Evolutionary conservation across 1,284 basidiomycete species (phyloP), one percentile per base, ranked within the genome.

Genomic region (Tylopilus orsonianus): DNA sequence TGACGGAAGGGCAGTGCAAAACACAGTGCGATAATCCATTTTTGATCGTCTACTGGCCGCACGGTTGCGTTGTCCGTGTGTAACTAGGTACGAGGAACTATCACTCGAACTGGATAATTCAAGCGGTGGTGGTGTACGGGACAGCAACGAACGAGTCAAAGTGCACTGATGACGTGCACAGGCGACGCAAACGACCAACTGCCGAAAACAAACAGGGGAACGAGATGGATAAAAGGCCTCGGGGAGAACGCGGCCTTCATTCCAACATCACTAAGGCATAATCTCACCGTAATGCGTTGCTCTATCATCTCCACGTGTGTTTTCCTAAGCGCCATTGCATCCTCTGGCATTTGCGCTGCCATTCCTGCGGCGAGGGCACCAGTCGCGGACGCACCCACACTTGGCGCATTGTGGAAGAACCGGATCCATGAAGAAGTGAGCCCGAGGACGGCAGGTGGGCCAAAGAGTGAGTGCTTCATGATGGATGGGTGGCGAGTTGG

Each of bases 381-480:
- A 10, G 26, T 27, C 7, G 26, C 26, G 7, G 26, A 27, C 13
- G 30, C 12, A 9, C 29, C 29, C 9, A 39, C 40, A 7, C 26
- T 10, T 18, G 54, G 49, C 1, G 49, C 54, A 26, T 22, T 60
- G 39, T 50, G 40, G 20, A 62, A 56, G 50, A 43, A 53, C 39
- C 55, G 55, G 26, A 47, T 64, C 40, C 60, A 61, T 34, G 37
- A 64, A 32, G 49, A 48, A 26, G 49, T 58, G 29, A 41, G 47
- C 32, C 58, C 56, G 4, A 50, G 51, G 39, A 23, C 41, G n/a
- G 35, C 43, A 26, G 20, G 24, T 24, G 16, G 10, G 8, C 4
- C 35, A 29, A 36, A 29, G 14, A 29, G 54, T 58, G 24, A 48
- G 57, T 52, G 10, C 18, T 19, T 36, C 10, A 26, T 19, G 19